These are phyloP conservation scores for Globisporangium nagaii DNA, from an alignment of 352 stramenopile species.

Conservation along the genomic window DNA sequence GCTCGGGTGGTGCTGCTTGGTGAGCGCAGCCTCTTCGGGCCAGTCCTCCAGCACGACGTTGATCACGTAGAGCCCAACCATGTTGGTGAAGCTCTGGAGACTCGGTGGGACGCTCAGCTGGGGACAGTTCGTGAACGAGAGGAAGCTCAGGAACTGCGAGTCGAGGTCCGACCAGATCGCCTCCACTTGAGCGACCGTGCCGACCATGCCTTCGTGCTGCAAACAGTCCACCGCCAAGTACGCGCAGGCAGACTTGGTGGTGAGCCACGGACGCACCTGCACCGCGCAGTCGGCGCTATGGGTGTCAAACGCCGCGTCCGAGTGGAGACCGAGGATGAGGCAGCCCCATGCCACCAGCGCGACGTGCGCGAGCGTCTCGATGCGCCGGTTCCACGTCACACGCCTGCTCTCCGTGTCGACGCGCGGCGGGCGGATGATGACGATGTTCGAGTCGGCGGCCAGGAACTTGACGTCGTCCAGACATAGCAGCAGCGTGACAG, in stretches of 20 bases:
- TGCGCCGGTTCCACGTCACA: conserved; percentile 1
- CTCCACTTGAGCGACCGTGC: conserved; percentile 5
- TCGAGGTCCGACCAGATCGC: conserved; percentile 7
- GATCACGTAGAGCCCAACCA: conserved; percentile 33
- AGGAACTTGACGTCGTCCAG: conserved; percentile 24
- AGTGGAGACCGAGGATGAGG: conserved; percentile 21
- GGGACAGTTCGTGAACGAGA: conserved; percentile 21
- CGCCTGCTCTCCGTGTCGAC: background rate
- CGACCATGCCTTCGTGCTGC: background rate
- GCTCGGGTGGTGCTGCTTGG: conserved; percentile 17
- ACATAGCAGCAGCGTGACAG: conserved; percentile 9
- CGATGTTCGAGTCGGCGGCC: conserved; percentile 3
- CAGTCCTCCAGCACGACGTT: conserved; percentile 29
- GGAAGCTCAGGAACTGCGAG: conserved; percentile 14
- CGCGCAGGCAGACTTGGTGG: conserved; percentile 22
- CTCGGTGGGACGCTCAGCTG: conserved; percentile 22
- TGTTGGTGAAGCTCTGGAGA: conserved; percentile 15
- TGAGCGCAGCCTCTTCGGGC: conserved; percentile 19
- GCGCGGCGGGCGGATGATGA: background rate
- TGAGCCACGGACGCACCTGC: conserved; percentile 33
- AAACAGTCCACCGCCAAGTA: conserved; percentile 35
- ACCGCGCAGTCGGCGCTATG: conserved; percentile 19
- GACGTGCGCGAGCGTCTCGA: conserved; percentile 10
- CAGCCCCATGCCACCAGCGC: conserved; percentile 25
- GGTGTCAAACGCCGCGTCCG: conserved; percentile 9